These are phyloP conservation scores for Fusarium sp. DNA, from an alignment of 2,329 filamentous ascomycete species.

Conservation along the genomic window DNA sequence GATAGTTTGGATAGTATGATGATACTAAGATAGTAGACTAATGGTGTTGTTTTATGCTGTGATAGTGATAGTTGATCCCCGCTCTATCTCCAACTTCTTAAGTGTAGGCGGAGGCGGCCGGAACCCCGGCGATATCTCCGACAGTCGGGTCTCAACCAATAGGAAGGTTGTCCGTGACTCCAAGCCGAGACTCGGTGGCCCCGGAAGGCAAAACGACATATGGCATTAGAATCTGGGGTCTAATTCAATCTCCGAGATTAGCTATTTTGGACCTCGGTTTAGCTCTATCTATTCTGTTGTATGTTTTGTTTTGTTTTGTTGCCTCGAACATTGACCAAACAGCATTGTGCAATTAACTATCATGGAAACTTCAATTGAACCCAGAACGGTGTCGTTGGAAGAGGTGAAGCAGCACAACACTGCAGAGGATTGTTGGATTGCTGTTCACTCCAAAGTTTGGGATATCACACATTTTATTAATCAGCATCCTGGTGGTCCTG, in stretches of 20 bases:
- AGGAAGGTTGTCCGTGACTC: conserved; percentile 13
- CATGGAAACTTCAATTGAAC: conserved; percentile 24
- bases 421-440: conserved; percentile 71
- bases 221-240: not conserved
- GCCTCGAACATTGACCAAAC: not conserved
- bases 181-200: not conserved
- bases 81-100: conserved; percentile 19
- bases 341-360: not conserved
- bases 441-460: conserved; percentile 75
- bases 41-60: not conserved
- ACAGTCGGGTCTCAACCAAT: conserved; percentile 10
- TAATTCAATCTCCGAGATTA: conserved; percentile 5
- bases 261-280: conserved; percentile 18
- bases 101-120: not conserved
- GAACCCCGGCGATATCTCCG: conserved; percentile 10
- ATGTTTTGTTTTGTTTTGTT: not conserved
- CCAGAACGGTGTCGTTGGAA: conserved; percentile 31
- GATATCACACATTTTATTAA: conserved; percentile 74
- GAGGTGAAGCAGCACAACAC: conserved; percentile 62
- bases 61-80: not conserved
- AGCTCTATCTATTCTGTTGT: not conserved
- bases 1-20: not conserved
- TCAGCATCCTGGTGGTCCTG: conserved; percentile 53
- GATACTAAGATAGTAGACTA: not conserved
- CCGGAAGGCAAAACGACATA: not conserved